Conservation (phyloP, 2,329 filamentous ascomycete genomes). For the Botrytis fragariae region DNA sequence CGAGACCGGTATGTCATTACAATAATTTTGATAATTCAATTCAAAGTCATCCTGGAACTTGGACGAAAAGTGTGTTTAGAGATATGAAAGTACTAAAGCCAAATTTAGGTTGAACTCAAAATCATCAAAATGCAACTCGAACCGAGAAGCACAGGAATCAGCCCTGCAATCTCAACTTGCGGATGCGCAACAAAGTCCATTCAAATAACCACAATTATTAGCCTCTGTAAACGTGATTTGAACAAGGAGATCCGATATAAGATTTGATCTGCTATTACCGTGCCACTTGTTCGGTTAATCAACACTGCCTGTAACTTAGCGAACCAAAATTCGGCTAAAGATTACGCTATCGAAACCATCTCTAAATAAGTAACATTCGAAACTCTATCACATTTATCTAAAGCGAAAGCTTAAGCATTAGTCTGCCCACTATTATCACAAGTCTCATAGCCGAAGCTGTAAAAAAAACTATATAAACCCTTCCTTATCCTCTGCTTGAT, state of each 20-base stretch:
- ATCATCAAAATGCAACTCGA: neutral
- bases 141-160: neutral
- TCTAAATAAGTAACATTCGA: neutral
- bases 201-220: neutral
- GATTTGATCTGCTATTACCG: neutral
- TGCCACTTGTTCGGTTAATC: neutral
- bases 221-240: neutral
- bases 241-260: neutral
- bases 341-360: neutral
- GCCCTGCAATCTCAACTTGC: neutral
- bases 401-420: neutral
- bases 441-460: accelerated
- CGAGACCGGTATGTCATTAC: neutral
- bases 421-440: neutral
- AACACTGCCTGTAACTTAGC: neutral
- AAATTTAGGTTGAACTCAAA: neutral
- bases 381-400: neutral
- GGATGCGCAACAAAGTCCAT: neutral
- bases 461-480: neutral
- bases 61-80: too few relatives aligned
- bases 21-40: neutral
- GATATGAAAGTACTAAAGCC: neutral
- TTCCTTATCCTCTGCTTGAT: neutral
- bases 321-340: neutral
- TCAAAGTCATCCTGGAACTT: too few relatives aligned